A percentile compares a stretch with the other conserved stretches of the same genome.
These are phyloP conservation scores for Pascua guehoae DNA, from an alignment of 1,284 basidiomycete genomes.

Conservation along the genomic window DNA sequence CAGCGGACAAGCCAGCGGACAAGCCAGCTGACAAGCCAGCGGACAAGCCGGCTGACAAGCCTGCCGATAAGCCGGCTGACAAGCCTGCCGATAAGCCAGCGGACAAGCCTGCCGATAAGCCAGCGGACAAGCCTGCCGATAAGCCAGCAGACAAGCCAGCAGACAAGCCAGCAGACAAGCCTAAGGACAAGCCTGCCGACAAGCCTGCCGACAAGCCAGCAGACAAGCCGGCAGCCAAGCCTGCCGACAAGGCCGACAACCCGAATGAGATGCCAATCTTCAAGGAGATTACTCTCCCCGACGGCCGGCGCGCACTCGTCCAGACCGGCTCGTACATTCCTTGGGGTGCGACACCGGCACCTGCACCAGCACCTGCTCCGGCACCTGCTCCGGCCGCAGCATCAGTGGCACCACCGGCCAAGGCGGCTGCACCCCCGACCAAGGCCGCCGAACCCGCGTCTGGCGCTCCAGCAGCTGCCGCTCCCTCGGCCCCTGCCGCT, in stretches of 20 bases:
- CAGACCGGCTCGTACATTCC: conserved; percentile 2
- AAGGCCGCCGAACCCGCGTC: background rate
- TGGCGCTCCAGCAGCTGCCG: background rate
- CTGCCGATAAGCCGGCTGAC: background rate
- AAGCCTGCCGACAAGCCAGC: background rate
- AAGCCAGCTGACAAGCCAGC: conserved; percentile 6
- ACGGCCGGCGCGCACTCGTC: conserved; percentile 30
- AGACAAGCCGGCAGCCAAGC: background rate
- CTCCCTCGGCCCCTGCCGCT: background rate
- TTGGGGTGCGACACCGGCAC: background rate
- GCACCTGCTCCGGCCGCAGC: conserved; percentile 19
- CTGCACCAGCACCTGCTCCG: conserved; percentile 26
- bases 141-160: background rate
- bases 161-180: background rate
- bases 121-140: background rate
- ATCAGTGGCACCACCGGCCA: conserved; percentile 9
- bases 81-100: background rate
- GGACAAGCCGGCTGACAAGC: background rate
- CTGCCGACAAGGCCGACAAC: conserved; percentile 7
- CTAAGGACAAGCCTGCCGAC: conserved; percentile 8
- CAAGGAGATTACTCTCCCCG: conserved; percentile 31
- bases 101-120: background rate
- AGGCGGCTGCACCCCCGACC: conserved; percentile 3
- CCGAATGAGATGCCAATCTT: conserved; percentile 16
- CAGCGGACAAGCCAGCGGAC: background rate